A percentile compares a stretch with the other conserved stretches of the same genome.
These are phyloP conservation scores for Coprinopsis sp. DNA, from an alignment of 768 basidiomycete species.

Conservation along the genomic window DNA sequence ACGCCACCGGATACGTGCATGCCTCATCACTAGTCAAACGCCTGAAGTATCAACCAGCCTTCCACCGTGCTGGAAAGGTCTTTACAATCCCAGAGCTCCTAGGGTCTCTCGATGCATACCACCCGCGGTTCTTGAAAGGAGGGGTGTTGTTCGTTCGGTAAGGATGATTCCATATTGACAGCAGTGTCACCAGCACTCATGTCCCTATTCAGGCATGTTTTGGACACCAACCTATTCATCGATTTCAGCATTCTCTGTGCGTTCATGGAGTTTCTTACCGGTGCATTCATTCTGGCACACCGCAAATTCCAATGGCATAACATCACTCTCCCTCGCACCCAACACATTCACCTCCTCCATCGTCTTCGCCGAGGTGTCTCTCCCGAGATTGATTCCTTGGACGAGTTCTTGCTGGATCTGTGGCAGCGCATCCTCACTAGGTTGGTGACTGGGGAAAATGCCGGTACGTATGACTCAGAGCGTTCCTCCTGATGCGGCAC, in stretches of 20 bases:
- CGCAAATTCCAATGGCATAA: slow-evolving; percentile 30
- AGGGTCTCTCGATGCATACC: slow-evolving; percentile 1
- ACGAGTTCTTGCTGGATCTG: slow-evolving; percentile 8
- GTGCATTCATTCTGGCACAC: slow-evolving; percentile 32
- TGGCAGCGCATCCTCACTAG: slow-evolving; percentile 21
- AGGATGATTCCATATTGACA: not conserved
- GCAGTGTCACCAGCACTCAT: not conserved
- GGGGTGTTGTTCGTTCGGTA: not conserved
- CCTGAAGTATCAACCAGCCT: slow-evolving; percentile 5
- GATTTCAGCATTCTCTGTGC: slow-evolving; percentile 48
- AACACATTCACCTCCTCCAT: slow-evolving; percentile 33
- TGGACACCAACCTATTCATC: slow-evolving; percentile 32
- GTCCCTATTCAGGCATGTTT: slow-evolving; percentile 41
- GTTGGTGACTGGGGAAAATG: slow-evolving; percentile 23
- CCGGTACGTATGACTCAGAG: slow-evolving; percentile 20
- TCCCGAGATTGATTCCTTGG: slow-evolving; percentile 5
- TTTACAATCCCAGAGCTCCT: slow-evolving; percentile 17
- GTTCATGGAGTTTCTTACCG: slow-evolving; percentile 45
- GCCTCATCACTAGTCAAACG: slow-evolving; percentile 15
- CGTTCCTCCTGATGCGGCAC: not conserved
- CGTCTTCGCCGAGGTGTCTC: slow-evolving; percentile 1
- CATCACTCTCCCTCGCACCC: slow-evolving; percentile 49
- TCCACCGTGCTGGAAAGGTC: slow-evolving; percentile 3
- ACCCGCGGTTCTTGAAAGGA: slow-evolving; percentile 15
- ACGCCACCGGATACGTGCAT: slow-evolving; percentile 20